Conservation (phyloP, 2,329 filamentous ascomycete species). For the Trichoderma citrinoviride region DNA sequence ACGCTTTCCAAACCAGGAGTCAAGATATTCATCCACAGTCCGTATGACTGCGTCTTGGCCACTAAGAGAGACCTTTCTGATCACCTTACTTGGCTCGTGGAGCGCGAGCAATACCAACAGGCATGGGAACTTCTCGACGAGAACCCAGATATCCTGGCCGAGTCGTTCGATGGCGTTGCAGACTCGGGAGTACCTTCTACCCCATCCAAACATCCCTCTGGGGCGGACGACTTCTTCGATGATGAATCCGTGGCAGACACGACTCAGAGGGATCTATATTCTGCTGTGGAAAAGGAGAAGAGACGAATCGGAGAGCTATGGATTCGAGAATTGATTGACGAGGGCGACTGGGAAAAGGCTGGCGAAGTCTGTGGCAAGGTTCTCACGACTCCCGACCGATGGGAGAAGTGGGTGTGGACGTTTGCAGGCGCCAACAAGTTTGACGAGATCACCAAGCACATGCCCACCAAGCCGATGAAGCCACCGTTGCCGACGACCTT, state of each 20-base stretch:
- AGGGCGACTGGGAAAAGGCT: conserved; percentile 72
- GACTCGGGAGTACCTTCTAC: conserved; percentile 42
- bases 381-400: conserved; percentile 71
- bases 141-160: conserved; percentile 69
- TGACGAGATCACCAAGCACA: conserved; percentile 82
- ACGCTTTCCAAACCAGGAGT: conserved; percentile 55
- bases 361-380: conserved; percentile 81
- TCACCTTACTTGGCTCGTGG: conserved; percentile 80
- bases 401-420: conserved; percentile 94
- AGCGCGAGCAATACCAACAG: conserved; percentile 75
- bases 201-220: conserved; percentile 41
- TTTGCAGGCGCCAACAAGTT: conserved; percentile 85
- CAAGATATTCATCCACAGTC: conserved; percentile 91
- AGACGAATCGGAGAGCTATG: conserved; percentile 87
- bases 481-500: conserved; percentile 77
- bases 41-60: conserved; percentile 92
- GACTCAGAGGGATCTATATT: conserved; percentile 56
- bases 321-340: conserved; percentile 79
- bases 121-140: conserved; percentile 89
- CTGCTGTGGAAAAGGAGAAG: conserved; percentile 80
- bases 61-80: conserved; percentile 84
- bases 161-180: conserved; percentile 39
- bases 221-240: conserved; percentile 68
- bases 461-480: conserved; percentile 73
- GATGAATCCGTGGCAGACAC: conserved; percentile 59